Percentiles rank a stretch among this genome's conserved stretches.
phyloP scores from a whole-genome alignment of 2,329 filamentous ascomycete genomes.

The Clonostachys sp. region DNA sequence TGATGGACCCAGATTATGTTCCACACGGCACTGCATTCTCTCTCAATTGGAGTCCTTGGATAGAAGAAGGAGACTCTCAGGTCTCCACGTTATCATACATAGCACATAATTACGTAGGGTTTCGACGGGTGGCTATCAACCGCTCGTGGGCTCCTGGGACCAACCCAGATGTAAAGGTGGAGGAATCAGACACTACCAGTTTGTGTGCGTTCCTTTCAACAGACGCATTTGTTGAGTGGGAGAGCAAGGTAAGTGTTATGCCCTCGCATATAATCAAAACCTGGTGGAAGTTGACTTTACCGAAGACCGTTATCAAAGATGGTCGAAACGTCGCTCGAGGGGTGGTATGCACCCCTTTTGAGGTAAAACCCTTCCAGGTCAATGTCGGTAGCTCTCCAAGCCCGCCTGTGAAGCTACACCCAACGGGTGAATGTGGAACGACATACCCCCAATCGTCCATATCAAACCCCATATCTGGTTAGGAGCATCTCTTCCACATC shows the following conservation, averaged over 20 bases:
- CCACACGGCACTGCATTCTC: conserved; percentile 44
- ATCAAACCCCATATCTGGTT: conserved; percentile 43
- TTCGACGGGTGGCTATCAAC: conserved; percentile 41
- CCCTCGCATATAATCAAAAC: not conserved
- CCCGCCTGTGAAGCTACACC: conserved; percentile 24
- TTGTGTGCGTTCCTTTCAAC: conserved; percentile 44
- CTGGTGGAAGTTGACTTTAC: not conserved
- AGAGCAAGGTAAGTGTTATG: conserved; percentile 37
- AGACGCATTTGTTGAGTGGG: conserved; percentile 53
- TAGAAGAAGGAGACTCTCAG: conserved; percentile 21
- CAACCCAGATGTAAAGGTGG: conserved; percentile 30
- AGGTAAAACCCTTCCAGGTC: conserved; percentile 46
- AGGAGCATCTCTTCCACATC: not conserved
- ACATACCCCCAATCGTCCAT: conserved; percentile 27
- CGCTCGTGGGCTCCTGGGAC: conserved; percentile 24
- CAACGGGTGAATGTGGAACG: conserved; percentile 37
- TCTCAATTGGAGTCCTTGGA: conserved; percentile 52
- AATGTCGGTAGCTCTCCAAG: conserved; percentile 22
- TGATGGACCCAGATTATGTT: conserved; percentile 41
- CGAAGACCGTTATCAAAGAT: conserved; percentile 28
- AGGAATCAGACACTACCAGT: conserved; percentile 33
- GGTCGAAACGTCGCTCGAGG: conserved; percentile 26
- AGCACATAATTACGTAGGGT: conserved; percentile 47
- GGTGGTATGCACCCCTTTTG: conserved; percentile 47
- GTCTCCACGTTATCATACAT: conserved; percentile 45